A percentile compares a stretch with the other conserved stretches of the same genome.
These are phyloP conservation scores for Solanum medicagineum DNA, from an alignment of 257 asterid species.

Conservation along the genomic window DNA sequence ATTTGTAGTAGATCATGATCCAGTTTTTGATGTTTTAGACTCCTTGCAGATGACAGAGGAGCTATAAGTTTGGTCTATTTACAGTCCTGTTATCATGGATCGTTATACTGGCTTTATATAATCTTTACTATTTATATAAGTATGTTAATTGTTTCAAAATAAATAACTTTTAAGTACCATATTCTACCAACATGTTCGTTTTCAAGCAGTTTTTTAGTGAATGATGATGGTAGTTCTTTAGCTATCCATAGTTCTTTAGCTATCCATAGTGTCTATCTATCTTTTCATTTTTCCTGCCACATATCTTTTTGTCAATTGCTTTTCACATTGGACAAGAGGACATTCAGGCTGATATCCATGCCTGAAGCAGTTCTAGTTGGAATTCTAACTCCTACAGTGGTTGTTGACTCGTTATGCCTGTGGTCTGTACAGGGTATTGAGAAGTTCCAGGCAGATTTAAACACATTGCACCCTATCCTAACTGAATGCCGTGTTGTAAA, in stretches of 20 bases:
- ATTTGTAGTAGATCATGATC: not conserved
- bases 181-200: not conserved
- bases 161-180: not conserved
- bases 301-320: not conserved
- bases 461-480: constrained; percentile 72
- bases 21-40: not conserved
- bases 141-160: not conserved
- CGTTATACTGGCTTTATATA: not conserved
- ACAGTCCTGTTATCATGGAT: not conserved
- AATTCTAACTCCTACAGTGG: not conserved
- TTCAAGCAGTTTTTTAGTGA: not conserved
- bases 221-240: not conserved
- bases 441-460: constrained; percentile 52
- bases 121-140: not conserved
- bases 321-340: not conserved
- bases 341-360: not conserved
- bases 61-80: not conserved
- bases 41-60: not conserved
- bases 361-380: not conserved
- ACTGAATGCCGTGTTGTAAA: constrained; percentile 92
- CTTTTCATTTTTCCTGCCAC: not conserved
- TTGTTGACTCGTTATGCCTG: not conserved
- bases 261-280: too few species aligned
- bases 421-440: constrained; percentile 55
- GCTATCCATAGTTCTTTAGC: not conserved